Evolutionary conservation across 768 basidiomycete genomes (phyloP).

Genomic region (Neoboletus brunneissimus): DNA sequence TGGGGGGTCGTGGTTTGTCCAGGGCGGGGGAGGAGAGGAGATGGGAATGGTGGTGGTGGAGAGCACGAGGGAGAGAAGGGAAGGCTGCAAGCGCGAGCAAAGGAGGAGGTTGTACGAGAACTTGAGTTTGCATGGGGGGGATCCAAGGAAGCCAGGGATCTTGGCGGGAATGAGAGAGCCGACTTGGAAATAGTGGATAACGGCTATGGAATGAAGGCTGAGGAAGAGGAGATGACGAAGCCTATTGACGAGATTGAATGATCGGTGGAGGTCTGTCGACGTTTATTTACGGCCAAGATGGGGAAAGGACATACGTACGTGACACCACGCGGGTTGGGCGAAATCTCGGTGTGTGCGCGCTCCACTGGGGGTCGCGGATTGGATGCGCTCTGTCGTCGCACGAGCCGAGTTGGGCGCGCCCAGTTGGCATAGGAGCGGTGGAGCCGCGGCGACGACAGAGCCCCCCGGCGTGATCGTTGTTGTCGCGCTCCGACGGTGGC

Average conservation of each 20-base stretch:
- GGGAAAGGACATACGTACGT: conserved; percentile 20
- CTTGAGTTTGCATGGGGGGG: conserved; percentile 27
- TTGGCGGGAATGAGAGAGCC: conserved; percentile 13
- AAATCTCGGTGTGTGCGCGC: conserved; percentile 7
- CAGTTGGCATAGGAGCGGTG: conserved; percentile 10
- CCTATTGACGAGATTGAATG: conserved; percentile 24
- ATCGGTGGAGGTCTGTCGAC: conserved; percentile 26
- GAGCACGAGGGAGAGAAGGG: conserved; percentile 12
- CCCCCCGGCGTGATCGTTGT: not conserved
- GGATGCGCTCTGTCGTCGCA: not conserved
- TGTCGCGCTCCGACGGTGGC: not conserved
- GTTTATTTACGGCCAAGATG: conserved; percentile 30
- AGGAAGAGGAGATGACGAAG: conserved; percentile 15
- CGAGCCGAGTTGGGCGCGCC: not conserved
- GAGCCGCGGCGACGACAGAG: conserved; percentile 1
- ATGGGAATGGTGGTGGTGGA: conserved; percentile 8
- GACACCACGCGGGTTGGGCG: conserved; percentile 13
- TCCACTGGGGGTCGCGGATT: not conserved
- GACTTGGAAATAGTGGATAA: conserved; percentile 16
- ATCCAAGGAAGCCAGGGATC: conserved; percentile 9
- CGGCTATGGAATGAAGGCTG: conserved; percentile 18
- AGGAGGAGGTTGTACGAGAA: conserved; percentile 28
- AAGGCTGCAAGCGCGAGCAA: conserved; percentile 8
- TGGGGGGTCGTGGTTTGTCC: conserved; percentile 34
- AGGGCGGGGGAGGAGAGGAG: conserved; percentile 30